These are phyloP conservation scores for Phytophthora pinifolia DNA, from an alignment of 352 stramenopile species.

Conservation along the genomic window DNA sequence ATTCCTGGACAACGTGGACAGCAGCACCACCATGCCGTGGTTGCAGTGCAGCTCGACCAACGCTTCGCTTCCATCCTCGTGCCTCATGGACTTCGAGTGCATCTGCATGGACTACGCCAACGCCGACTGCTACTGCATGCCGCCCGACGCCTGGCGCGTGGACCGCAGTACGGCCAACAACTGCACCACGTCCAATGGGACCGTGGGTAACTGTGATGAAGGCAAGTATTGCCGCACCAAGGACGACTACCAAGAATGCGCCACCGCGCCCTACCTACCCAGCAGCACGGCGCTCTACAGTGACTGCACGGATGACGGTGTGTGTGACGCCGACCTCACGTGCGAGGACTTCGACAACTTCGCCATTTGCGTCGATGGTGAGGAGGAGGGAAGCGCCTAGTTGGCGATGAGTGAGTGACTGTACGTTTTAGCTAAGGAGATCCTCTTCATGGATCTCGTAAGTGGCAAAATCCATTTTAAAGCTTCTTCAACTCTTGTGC, in stretches of 20 bases:
- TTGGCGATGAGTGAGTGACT: conserved; percentile 5
- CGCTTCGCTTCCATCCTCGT: conserved; percentile 44
- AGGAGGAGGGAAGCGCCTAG: conserved; percentile 10
- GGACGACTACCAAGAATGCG: conserved; percentile 48
- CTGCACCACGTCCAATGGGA: conserved; percentile 41
- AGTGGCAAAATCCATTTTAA: not conserved
- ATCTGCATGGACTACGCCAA: conserved; percentile 44
- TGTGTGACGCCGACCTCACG: conserved; percentile 35
- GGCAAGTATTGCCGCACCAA: conserved; percentile 64
- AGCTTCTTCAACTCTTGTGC: conserved; percentile 3
- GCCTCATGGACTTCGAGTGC: conserved; percentile 50
- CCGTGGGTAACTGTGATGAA: conserved; percentile 35
- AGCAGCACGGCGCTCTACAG: conserved; percentile 41
- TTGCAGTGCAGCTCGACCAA: conserved; percentile 34
- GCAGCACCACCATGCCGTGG: conserved; percentile 41
- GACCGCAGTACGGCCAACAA: conserved; percentile 26
- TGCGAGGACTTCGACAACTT: conserved; percentile 47
- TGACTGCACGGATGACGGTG: conserved; percentile 37
- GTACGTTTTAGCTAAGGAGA: conserved; percentile 18
- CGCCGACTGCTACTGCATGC: conserved; percentile 49
- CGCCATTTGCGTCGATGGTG: conserved; percentile 34
- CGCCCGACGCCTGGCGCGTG: conserved; percentile 48
- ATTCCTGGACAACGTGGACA: conserved; percentile 47
- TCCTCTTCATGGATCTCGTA: conserved; percentile 4
- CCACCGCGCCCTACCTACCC: conserved; percentile 41